Conservation (phyloP, 805 yeast genomes). For the Ogataea pini region DNA sequence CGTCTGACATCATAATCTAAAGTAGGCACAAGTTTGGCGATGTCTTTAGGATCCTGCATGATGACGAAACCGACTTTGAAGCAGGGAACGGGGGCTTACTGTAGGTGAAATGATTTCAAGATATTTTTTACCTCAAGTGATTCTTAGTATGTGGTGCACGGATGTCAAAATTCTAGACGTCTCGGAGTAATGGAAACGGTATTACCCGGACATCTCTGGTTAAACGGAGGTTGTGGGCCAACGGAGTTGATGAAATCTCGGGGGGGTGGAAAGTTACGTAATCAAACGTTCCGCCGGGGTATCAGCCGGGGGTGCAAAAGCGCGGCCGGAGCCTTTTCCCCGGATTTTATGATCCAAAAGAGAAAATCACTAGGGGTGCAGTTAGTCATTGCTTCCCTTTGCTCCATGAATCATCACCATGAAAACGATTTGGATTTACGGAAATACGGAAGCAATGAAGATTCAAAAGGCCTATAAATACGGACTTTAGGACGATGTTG, state of each 20-base stretch:
- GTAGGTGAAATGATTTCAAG: no score
- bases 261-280: constrained; percentile 7
- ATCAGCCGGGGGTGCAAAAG: background rate
- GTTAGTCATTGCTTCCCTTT: constrained; percentile 3
- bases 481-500: background rate
- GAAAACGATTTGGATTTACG: background rate
- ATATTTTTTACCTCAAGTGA: no score
- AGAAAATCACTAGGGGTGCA: background rate
- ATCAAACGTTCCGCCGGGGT: constrained; percentile 1
- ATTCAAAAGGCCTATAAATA: background rate
- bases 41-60: constrained; percentile 11
- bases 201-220: constrained; percentile 7
- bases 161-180: no score
- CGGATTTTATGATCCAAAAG: constrained; percentile 18
- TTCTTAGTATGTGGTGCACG: constrained; percentile 18
- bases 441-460: background rate
- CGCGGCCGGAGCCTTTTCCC: constrained; percentile 19
- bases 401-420: constrained; percentile 5
- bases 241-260: constrained; percentile 8
- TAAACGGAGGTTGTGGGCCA: constrained; percentile 13
- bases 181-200: constrained; percentile 9
- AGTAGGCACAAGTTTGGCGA: constrained; percentile 51
- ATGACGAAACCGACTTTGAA: background rate
- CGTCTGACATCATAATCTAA: constrained; percentile 62
- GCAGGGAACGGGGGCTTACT: background rate